Conservation (phyloP, 257 asterid species). For the Sherardia arvensis region DNA sequence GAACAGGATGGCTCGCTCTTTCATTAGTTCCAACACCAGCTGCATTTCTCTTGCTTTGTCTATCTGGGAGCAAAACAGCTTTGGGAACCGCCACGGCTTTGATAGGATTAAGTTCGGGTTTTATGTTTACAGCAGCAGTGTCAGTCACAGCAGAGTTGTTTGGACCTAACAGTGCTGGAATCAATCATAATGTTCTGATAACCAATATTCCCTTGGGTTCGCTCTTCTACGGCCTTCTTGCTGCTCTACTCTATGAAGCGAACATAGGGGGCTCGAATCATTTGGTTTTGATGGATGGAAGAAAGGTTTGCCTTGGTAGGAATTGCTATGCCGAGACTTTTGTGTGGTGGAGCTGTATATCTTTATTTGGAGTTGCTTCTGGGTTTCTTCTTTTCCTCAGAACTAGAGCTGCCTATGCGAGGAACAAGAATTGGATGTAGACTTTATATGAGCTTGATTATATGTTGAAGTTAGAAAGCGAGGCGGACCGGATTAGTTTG, state of each 20-base stretch:
- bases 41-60: conserved; percentile 42
- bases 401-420: conserved; percentile 43
- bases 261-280: conserved; percentile 32
- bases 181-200: conserved; percentile 58
- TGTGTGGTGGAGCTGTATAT: conserved; percentile 51
- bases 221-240: conserved; percentile 50
- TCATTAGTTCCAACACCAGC: conserved; percentile 44
- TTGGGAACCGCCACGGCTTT: conserved; percentile 39
- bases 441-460: background rate
- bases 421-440: conserved; percentile 17
- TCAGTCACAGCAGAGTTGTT: conserved; percentile 56
- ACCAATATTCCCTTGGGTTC: conserved; percentile 68
- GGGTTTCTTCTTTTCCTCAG: conserved; percentile 36
- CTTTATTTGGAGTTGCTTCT: conserved; percentile 42
- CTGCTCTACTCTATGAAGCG: conserved; percentile 44
- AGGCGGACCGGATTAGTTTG: background rate
- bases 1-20: conserved; percentile 50
- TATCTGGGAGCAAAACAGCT: conserved; percentile 29
- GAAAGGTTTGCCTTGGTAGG: conserved; percentile 48
- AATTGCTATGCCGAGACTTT: conserved; percentile 45
- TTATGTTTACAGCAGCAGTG: conserved; percentile 47
- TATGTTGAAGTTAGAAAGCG: background rate
- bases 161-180: conserved; percentile 55
- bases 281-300: conserved; percentile 23
- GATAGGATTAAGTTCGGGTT: conserved; percentile 60